Conservation (phyloP, 2,329 filamentous ascomycete genomes). For the Pseudogymnoascus sp. region DNA sequence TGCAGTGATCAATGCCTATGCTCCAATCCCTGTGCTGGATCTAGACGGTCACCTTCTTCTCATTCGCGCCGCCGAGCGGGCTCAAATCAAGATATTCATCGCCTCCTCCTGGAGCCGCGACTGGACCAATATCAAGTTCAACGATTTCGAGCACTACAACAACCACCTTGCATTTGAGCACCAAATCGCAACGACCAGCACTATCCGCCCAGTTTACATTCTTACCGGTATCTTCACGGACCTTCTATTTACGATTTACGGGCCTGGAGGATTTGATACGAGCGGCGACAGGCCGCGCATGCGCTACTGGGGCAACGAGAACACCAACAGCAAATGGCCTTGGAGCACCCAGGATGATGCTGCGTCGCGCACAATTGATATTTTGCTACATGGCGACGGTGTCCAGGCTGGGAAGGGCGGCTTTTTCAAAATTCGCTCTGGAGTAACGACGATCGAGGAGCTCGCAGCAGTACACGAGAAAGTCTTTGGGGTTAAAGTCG, state of each 20-base stretch:
- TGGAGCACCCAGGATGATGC: not conserved
- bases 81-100: slow-evolving; percentile 25
- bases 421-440: not conserved
- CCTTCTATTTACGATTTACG: not conserved
- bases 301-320: not conserved
- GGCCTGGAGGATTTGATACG: not conserved
- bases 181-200: slow-evolving; percentile 22
- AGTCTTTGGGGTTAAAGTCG: not conserved
- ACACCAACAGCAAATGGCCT: not conserved
- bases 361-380: not conserved
- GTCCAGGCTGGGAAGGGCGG: not conserved
- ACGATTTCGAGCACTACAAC: slow-evolving; percentile 29
- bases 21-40: slow-evolving; percentile 18
- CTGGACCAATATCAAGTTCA: slow-evolving; percentile 25
- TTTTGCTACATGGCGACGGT: not conserved
- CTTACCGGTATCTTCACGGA: slow-evolving; percentile 26
- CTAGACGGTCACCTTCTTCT: slow-evolving; percentile 31
- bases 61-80: slow-evolving; percentile 30
- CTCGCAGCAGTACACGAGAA: not conserved
- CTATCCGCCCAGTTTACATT: slow-evolving; percentile 26
- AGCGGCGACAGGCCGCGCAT: not conserved
- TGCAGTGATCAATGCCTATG: slow-evolving; percentile 29
- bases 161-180: slow-evolving; percentile 26
- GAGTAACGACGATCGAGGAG: not conserved
- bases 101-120: slow-evolving; percentile 29